Evolutionary conservation across 306 rosid genomes (phyloP), one percentile per base, ranked within the genome.

Genomic region (Medicago arabica): DNA sequence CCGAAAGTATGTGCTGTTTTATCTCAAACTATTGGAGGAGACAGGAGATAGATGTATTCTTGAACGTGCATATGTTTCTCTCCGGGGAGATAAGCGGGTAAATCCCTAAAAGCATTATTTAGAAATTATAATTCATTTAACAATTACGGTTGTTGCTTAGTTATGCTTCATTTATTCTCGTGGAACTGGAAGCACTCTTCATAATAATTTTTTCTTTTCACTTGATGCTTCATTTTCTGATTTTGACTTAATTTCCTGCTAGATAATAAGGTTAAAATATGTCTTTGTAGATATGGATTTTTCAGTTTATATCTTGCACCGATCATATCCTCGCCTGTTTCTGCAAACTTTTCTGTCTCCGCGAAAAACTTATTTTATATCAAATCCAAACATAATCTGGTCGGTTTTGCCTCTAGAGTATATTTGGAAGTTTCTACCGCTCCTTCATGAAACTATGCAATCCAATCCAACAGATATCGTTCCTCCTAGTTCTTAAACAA

Each of bases 11-110:
- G 81, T 92, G 77, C 75, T 90, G 62, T 90, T 94, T 84, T 94
- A 94, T 82, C 90, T 94, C 89, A 88, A 90, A 80, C 88, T 92
- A 43, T 80, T 94, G 87, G 98, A 94, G 86, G 96, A 94, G 87
- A 88, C 96, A 41, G 95, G 93, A 84, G 98, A 94, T 82, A 90
- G 87, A 61, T 86, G 88, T 81, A 92, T 96, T 74, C 98, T 94
- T 71, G 98, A 94, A 50, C 97, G 97, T 67, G 96, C 98, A 6
- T 94, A 92, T 83, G 75, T 86, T 83, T 86, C 96, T 78, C 95
- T 94, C 65, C 90, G 96, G 51, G 88, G 93, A 74, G 98, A 94
- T 87, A 92, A 90, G 80, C 87, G 98, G 97, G 98, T 94, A 90
- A 88, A 74, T 39, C 41, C 76, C 38, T 55, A 50, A 54, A 21